Conservation (phyloP, 768 basidiomycete genomes). For the Tricholoma sp. region DNA sequence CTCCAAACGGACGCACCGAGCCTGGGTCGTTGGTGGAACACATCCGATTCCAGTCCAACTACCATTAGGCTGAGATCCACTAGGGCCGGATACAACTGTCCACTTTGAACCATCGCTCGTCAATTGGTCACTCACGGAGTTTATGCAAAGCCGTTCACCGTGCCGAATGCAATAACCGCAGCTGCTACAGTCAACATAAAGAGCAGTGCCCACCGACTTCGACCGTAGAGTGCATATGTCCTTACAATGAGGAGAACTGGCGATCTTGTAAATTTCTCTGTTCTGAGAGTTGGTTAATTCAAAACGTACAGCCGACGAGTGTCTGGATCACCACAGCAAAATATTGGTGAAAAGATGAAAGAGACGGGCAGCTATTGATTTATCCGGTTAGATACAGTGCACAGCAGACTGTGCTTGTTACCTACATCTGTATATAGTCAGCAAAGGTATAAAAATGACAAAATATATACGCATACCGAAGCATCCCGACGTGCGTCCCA, state of each 20-base stretch:
- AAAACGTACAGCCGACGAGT: slow-evolving; percentile 31
- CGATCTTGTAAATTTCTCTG: not conserved
- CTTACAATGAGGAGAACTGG: slow-evolving; percentile 33
- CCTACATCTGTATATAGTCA: slow-evolving; percentile 1
- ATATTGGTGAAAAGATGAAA: slow-evolving; percentile 25
- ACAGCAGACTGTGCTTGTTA: not conserved
- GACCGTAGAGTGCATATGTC: slow-evolving; percentile 36
- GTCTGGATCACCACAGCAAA: slow-evolving; percentile 30
- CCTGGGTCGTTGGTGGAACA: slow-evolving; percentile 14
- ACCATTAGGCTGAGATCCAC: not conserved
- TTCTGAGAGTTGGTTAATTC: not conserved
- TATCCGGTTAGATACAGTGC: not conserved
- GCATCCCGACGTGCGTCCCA: slow-evolving; percentile 22
- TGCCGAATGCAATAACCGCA: slow-evolving; percentile 23
- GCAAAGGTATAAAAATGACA: not conserved
- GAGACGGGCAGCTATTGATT: slow-evolving; percentile 18
- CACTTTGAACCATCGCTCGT: slow-evolving; percentile 12
- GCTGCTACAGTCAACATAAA: slow-evolving; percentile 20
- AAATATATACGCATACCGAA: slow-evolving; percentile 17
- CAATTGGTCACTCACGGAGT: not conserved
- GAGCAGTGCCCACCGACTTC: slow-evolving; percentile 21
- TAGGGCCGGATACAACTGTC: slow-evolving; percentile 14
- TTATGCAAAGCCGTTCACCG: slow-evolving; percentile 11
- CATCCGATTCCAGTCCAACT: slow-evolving; percentile 13
- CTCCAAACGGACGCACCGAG: slow-evolving; percentile 12